Evolutionary conservation across 1,139 yeast genomes (phyloP).

Genomic region (Debaryomyces singareniensis): DNA sequence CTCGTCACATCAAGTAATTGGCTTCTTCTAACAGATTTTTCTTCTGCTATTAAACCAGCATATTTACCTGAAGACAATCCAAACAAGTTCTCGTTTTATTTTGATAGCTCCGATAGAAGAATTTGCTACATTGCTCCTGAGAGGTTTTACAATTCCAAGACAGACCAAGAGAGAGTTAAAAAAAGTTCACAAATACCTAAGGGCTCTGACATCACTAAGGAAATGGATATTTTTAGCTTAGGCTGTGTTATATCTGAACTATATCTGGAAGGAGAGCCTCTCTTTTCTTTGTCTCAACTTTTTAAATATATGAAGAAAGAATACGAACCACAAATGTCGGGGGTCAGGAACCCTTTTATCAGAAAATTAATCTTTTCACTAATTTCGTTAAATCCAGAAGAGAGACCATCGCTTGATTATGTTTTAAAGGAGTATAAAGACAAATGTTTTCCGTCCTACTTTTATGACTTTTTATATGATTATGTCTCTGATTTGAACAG

Average conservation of each 20-base stretch:
- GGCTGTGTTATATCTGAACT: constrained; percentile 94
- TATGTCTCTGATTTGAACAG: constrained; percentile 45
- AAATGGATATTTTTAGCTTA: constrained; percentile 83
- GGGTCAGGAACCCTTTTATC: constrained; percentile 45
- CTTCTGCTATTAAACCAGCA: constrained; percentile 71
- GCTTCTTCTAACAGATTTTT: constrained; percentile 77
- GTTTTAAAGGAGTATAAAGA: constrained; percentile 47
- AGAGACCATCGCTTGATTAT: constrained; percentile 51
- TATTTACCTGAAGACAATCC: constrained; percentile 91
- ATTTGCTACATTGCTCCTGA: constrained; percentile 95
- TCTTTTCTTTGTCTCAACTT: constrained; percentile 79
- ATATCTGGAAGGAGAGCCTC: constrained; percentile 78
- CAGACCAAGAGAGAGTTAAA: constrained; percentile 9
- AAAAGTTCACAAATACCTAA: not conserved
- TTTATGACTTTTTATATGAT: constrained; percentile 64
- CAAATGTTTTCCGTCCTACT: constrained; percentile 61
- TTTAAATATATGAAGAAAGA: constrained; percentile 75
- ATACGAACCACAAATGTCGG: constrained; percentile 53
- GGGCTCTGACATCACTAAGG: constrained; percentile 40
- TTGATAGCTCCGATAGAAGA: constrained; percentile 83
- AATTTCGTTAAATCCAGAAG: constrained; percentile 55
- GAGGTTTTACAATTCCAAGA: constrained; percentile 45
- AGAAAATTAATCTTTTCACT: constrained; percentile 53
- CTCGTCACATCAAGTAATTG: constrained; percentile 88
- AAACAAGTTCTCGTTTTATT: constrained; percentile 86